Evolutionary conservation across 1,284 basidiomycete species (phyloP).

Genomic region (Papiliotrema terrestris): DNA sequence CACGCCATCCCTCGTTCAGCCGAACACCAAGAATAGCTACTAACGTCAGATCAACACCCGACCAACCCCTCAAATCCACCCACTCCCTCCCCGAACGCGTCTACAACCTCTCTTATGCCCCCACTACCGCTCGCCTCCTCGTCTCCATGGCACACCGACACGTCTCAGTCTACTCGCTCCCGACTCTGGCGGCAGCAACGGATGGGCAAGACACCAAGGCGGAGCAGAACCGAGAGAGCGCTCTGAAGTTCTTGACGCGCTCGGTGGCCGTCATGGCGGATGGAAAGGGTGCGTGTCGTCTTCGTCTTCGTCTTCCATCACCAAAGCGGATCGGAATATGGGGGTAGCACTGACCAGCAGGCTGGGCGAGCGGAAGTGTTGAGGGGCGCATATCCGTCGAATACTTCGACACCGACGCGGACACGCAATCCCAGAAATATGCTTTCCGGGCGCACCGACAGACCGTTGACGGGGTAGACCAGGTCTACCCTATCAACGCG

Average conservation of each 20-base stretch:
- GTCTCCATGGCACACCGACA: constrained; percentile 85
- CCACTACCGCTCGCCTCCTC: constrained; percentile 59
- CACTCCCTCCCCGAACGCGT: constrained; percentile 74
- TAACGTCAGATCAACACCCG: constrained; percentile 32
- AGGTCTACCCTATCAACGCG: constrained; percentile 96
- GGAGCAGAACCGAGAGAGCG: constrained; percentile 79
- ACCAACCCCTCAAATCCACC: constrained; percentile 58
- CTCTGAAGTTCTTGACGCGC: constrained; percentile 91
- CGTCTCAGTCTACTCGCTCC: constrained; percentile 80
- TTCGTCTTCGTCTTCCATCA: neutral
- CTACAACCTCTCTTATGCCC: constrained; percentile 62
- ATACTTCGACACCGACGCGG: constrained; percentile 80
- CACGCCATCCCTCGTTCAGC: too few relatives aligned
- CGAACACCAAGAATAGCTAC: too few relatives aligned
- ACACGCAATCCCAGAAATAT: constrained; percentile 84
- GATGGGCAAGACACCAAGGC: constrained; percentile 61
- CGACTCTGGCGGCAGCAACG: constrained; percentile 65
- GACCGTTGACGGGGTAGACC: constrained; percentile 85
- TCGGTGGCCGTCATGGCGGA: constrained; percentile 86
- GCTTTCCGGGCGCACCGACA: constrained; percentile 97
- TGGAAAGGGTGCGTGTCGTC: constrained; percentile 68
- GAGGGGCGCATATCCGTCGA: constrained; percentile 97
- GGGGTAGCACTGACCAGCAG: constrained; percentile 50
- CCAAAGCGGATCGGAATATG: too few relatives aligned
- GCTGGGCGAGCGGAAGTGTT: constrained; percentile 88